A percentile compares a stretch with the other conserved stretches of the same genome.
phyloP scores from a whole-genome alignment of 257 asterid species.

The Petunia secreta region DNA sequence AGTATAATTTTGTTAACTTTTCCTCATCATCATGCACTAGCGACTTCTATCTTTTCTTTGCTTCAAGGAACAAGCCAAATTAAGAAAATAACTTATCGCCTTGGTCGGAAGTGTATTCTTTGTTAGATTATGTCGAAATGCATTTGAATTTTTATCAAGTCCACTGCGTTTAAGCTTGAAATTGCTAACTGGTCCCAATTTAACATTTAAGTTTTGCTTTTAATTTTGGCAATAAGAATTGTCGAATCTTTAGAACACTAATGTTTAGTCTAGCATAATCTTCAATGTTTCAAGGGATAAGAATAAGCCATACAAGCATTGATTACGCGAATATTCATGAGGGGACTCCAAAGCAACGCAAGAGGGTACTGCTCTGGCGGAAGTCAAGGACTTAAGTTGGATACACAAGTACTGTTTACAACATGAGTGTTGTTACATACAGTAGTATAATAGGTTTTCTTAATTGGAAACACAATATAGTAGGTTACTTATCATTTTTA shows the following conservation, averaged over 20 bases:
- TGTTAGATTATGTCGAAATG: background rate
- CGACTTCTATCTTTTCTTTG: conserved; percentile 11
- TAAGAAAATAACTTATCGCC: background rate
- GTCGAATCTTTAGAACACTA: no score
- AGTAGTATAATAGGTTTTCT: no score
- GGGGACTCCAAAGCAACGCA: no score
- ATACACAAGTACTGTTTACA: no score
- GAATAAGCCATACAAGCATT: background rate
- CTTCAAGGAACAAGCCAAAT: background rate
- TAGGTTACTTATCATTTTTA: no score
- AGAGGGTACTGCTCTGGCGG: no score
- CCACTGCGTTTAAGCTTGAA: background rate
- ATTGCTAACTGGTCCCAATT: background rate
- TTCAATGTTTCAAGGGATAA: background rate
- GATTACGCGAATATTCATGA: no score
- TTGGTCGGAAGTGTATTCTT: background rate
- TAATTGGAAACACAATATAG: no score
- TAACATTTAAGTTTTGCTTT: background rate
- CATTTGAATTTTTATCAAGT: background rate
- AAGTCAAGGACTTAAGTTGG: no score
- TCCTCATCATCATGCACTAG: conserved; percentile 26
- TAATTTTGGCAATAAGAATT: background rate
- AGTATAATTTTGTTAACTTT: conserved; percentile 5
- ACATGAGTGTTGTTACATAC: no score
- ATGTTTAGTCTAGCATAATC: background rate